phyloP scores from a whole-genome alignment of 345 rosid genomes.

The Acer campestre region DNA sequence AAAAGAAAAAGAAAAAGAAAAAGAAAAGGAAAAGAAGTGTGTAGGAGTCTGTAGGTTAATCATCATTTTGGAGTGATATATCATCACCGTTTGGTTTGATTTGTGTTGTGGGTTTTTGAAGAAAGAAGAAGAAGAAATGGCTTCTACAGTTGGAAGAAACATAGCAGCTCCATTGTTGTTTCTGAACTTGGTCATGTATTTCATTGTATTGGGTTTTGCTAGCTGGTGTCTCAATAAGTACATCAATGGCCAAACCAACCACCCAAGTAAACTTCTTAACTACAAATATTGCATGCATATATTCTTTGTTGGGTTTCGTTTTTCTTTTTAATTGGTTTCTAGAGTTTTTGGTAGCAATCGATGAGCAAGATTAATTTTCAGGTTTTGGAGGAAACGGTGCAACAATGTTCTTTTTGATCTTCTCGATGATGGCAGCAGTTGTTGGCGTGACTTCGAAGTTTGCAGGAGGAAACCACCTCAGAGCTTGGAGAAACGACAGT shows the following conservation, averaged over 20 bases:
- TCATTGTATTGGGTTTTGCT: slow-evolving; percentile 75
- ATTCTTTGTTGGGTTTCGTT: neutral
- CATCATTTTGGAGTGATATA: no score
- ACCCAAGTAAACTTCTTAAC: slow-evolving; percentile 59
- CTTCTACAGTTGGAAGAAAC: slow-evolving; percentile 77
- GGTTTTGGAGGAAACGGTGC: slow-evolving; percentile 96
- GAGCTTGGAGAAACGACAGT: slow-evolving; percentile 83
- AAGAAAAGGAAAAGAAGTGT: neutral
- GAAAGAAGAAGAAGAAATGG: slow-evolving; percentile 35
- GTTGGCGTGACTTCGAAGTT: slow-evolving; percentile 73
- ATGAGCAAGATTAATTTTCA: slow-evolving; percentile 15
- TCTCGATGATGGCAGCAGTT: slow-evolving; percentile 62
- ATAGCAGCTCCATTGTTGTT: slow-evolving; percentile 89
- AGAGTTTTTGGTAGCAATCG: no score
- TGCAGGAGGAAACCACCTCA: slow-evolving; percentile 69
- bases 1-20: neutral
- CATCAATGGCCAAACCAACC: slow-evolving; percentile 78
- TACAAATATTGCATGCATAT: neutral
- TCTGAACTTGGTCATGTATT: slow-evolving; percentile 76
- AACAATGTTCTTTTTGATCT: slow-evolving; percentile 69
- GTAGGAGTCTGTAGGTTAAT: no score
- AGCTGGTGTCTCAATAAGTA: slow-evolving; percentile 78
- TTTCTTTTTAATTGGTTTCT: neutral
- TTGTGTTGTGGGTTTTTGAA: slow-evolving; percentile 3
- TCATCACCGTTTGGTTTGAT: neutral